Evolutionary conservation across 352 stramenopile species (phyloP), one percentile per base, ranked within the genome.

Genomic region (Pythium periplocum): DNA sequence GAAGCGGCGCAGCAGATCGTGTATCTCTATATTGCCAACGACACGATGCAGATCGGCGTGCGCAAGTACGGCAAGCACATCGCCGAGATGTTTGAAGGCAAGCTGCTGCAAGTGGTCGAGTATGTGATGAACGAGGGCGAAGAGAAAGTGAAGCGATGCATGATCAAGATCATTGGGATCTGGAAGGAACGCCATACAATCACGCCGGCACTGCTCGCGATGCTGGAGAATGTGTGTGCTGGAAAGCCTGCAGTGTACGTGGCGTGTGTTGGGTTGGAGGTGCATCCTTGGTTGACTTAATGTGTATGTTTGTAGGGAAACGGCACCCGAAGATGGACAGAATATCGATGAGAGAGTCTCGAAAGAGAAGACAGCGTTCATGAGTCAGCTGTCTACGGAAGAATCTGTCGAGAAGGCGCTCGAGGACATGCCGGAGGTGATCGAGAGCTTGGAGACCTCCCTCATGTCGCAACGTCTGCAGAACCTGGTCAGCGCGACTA

Each of bases 121-220:
- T 64, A 75, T n/a, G 62, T 91, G 12, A 94, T 94, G 83, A 37
- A 40, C 8, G 51, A 72, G 11, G 76, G 78, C 26, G 72, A 90
- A 33, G 81, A 91, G 53, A 89, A 90, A 55, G 80, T 92, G 53
- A 91, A 94, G 65, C 81, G 80, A 51, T 90, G 81, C 47, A 62
- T 88, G 33, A 84, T 91, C 55, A 94, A 94, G 66, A 78, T 94
- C 59, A 83, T 94, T 34, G 77, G 79, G 42, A 87, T 94, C 60
- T 94, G 83, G 83, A 86, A 87, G 47, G 79, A 92, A 52, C 79
- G 83, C 34, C 56, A 69, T n/a, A 80, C 88, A 30, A 62, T 94
- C 30, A 73, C 65, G 36, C 64, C 66, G 0, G 26, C 53, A 4
- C 52, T 90, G 45, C 53, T 94, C 9, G 67, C 75, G 35, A 76